Evolutionary conservation across 371 early-diverging fungal species (phyloP).

Genomic region (Basidiobolus meristosporus): DNA sequence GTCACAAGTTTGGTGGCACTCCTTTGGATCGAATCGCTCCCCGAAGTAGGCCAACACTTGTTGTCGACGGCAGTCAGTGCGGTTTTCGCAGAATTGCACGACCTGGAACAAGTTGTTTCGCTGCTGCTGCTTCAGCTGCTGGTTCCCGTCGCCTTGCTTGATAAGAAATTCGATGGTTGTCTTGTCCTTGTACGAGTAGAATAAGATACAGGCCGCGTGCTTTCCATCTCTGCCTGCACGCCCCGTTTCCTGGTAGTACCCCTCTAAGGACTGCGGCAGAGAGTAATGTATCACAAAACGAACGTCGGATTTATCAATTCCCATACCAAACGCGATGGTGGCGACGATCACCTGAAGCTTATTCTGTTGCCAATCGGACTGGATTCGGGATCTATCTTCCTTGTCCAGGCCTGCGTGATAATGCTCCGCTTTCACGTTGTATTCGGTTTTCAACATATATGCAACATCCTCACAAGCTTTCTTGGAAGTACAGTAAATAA

Average conservation of each 20-base stretch:
- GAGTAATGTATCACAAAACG: constrained; percentile 97
- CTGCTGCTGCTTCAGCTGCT: constrained; percentile 69
- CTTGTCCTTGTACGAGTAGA: constrained; percentile 73
- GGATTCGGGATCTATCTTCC: constrained; percentile 67
- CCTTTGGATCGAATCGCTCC: constrained; percentile 50
- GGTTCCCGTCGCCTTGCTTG: constrained; percentile 65
- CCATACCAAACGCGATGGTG: constrained; percentile 98
- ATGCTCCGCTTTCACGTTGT: constrained; percentile 27
- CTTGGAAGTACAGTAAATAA: constrained; percentile 90
- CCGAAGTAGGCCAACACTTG: constrained; percentile 92
- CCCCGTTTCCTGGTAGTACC: constrained; percentile 99
- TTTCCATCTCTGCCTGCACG: constrained; percentile 97
- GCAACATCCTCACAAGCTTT: constrained; percentile 81
- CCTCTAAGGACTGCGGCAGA: constrained; percentile 90
- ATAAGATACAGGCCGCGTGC: constrained; percentile 73
- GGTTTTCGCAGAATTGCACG: constrained; percentile 89
- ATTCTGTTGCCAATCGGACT: constrained; percentile 75
- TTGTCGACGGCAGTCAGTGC: constrained; percentile 79
- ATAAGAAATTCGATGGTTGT: constrained; percentile 55
- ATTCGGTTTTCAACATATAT: constrained; percentile 25
- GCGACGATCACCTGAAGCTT: constrained; percentile 85
- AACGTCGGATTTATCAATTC: constrained; percentile 98
- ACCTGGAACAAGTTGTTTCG: constrained; percentile 76
- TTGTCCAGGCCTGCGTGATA: constrained; percentile 95
- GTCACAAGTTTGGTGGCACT: constrained; percentile 84